A percentile compares a stretch with the other conserved stretches of the same genome.
Evolutionary conservation across 2,329 filamentous ascomycete genomes (phyloP).

Genomic region (Cytospora piceicola): DNA sequence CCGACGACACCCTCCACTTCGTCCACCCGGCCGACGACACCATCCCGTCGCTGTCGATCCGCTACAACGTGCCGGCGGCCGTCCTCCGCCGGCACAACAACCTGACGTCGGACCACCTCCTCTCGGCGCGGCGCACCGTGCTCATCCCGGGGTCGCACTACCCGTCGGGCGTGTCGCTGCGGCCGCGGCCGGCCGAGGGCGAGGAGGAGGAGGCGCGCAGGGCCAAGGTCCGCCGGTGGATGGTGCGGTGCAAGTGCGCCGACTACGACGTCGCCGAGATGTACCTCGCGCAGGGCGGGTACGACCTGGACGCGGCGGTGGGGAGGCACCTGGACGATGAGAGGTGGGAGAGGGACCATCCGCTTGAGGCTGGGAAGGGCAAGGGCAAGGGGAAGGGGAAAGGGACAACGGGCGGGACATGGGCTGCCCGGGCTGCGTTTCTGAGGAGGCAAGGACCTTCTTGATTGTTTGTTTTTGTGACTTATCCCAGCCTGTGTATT

Average conservation of each 20-base stretch:
- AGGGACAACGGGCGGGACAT: constrained; percentile 18
- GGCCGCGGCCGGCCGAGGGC: constrained; percentile 71
- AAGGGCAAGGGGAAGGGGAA: constrained; percentile 31
- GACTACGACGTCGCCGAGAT: constrained; percentile 77
- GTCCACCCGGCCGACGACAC: constrained; percentile 71
- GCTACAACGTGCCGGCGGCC: constrained; percentile 69
- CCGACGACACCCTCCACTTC: constrained; percentile 72
- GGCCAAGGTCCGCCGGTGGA: constrained; percentile 72
- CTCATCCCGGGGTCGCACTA: constrained; percentile 74
- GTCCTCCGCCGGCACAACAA: constrained; percentile 70
- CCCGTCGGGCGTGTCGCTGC: constrained; percentile 47
- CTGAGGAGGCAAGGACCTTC: constrained; percentile 19
- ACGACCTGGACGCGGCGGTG: constrained; percentile 68
- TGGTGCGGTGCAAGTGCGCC: constrained; percentile 76
- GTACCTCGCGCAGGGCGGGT: constrained; percentile 72
- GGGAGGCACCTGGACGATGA: constrained; percentile 72
- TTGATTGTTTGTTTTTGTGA: constrained; percentile 7
- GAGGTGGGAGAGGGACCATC: constrained; percentile 73
- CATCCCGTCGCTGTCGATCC: constrained; percentile 68
- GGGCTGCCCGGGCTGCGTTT: constrained; percentile 30
- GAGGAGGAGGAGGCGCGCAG: constrained; percentile 76
- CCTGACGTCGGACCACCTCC: constrained; percentile 71
- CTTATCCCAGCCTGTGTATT: background rate
- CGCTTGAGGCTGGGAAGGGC: constrained; percentile 48
- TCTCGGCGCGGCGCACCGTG: constrained; percentile 70